phyloP scores from a whole-genome alignment of 1,284 basidiomycete species.

The Ceratobasidium sp. region DNA sequence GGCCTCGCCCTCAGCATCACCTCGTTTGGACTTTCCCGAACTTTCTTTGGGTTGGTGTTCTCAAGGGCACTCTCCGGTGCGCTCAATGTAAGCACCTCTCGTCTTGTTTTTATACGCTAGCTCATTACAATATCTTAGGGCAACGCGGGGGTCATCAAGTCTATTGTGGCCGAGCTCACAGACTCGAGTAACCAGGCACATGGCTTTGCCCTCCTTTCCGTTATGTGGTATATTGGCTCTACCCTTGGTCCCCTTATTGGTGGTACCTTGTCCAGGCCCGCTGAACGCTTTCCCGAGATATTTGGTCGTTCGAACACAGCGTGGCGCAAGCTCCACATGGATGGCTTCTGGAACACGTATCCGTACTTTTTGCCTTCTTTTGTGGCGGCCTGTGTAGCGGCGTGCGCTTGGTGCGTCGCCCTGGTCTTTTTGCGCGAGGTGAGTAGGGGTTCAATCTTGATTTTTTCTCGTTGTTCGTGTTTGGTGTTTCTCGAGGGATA shows the following conservation, averaged over 20 bases:
- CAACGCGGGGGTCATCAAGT: slow-evolving; percentile 45
- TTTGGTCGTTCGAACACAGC: slow-evolving; percentile 55
- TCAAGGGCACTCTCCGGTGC: slow-evolving; percentile 59
- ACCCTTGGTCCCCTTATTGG: slow-evolving; percentile 70
- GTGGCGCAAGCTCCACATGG: background rate
- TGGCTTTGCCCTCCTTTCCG: slow-evolving; percentile 40
- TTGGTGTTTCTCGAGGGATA: background rate
- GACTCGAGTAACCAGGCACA: slow-evolving; percentile 43
- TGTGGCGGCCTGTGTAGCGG: slow-evolving; percentile 65
- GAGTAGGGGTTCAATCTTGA: slow-evolving; percentile 40
- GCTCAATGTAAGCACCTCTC: slow-evolving; percentile 51
- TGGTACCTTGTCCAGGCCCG: slow-evolving; percentile 70
- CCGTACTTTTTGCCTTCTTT: slow-evolving; percentile 79
- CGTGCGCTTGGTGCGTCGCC: slow-evolving; percentile 62
- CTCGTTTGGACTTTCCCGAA: slow-evolving; percentile 72
- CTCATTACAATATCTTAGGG: slow-evolving; percentile 38
- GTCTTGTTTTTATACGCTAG: slow-evolving; percentile 27
- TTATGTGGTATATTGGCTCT: slow-evolving; percentile 40
- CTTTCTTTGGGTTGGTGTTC: slow-evolving; percentile 65
- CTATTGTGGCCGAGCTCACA: slow-evolving; percentile 43
- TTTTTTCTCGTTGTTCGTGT: background rate
- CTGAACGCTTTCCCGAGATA: slow-evolving; percentile 67
- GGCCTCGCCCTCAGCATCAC: slow-evolving; percentile 73
- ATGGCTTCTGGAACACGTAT: slow-evolving; percentile 64
- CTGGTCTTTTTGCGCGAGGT: slow-evolving; percentile 70